Conservation (phyloP, 129 eudicot species). For the Saposhnikovia divaricata region DNA sequence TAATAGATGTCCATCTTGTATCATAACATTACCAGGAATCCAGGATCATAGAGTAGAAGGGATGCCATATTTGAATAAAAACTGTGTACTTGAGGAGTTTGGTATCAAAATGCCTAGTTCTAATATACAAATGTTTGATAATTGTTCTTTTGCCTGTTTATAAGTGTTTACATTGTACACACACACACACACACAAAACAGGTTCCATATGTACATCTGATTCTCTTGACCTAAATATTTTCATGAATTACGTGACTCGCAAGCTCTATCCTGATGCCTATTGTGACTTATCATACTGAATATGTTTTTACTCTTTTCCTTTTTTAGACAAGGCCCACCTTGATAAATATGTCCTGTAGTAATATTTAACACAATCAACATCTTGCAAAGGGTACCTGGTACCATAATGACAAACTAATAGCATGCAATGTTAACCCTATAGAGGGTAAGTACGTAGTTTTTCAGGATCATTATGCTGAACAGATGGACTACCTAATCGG, state of each 20-base stretch:
- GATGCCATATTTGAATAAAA: not conserved
- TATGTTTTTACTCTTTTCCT: not conserved
- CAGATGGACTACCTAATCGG: not conserved
- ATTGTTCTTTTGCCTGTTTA: not conserved
- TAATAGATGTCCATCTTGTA: not conserved
- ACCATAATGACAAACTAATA: not conserved
- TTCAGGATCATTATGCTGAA: not conserved
- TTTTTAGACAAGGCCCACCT: not conserved
- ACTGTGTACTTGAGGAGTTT: not conserved
- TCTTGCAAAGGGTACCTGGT: not conserved
- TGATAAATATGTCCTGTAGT: not conserved
- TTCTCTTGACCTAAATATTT: not conserved
- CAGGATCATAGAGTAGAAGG: not conserved
- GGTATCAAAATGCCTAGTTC: not conserved
- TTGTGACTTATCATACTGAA: not conserved
- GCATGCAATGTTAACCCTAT: not conserved
- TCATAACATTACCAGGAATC: not conserved
- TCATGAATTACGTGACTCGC: not conserved
- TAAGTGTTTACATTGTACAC: not conserved
- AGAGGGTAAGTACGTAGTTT: not conserved
- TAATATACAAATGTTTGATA: not conserved
- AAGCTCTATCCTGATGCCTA: not conserved
- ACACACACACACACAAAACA: not conserved
- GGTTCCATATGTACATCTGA: not conserved
- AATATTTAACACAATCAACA: not conserved